Conservation (phyloP, 179 eudicot genomes). For the Spergularia azorica region DNA sequence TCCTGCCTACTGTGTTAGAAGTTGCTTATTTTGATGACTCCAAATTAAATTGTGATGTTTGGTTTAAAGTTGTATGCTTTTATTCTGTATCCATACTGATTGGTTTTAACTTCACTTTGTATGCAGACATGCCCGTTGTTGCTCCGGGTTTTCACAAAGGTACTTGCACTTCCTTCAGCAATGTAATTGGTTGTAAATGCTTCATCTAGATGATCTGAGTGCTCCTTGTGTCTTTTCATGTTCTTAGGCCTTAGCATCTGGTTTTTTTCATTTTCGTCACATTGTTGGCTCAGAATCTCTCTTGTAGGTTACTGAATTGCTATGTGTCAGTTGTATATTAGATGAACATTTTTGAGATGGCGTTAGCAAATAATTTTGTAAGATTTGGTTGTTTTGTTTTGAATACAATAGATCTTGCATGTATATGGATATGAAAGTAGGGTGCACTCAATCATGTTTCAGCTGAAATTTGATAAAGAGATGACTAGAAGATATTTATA, state of each 20-base stretch:
- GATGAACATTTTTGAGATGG: neutral
- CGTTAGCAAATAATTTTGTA: neutral
- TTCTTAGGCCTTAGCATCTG: too few species aligned
- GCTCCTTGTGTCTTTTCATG: neutral
- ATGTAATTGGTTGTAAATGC: neutral
- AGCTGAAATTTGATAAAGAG: neutral
- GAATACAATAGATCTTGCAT: too few species aligned
- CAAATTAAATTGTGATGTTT: too few species aligned
- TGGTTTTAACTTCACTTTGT: conserved; percentile 16
- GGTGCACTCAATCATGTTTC: neutral
- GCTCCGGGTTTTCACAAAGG: conserved; percentile 97
- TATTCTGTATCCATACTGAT: neutral
- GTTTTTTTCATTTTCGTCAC: too few species aligned
- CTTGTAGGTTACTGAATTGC: too few species aligned
- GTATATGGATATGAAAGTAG: too few species aligned
- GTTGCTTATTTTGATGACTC: too few species aligned
- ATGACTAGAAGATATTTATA: neutral
- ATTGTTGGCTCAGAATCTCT: too few species aligned
- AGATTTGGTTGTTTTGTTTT: neutral
- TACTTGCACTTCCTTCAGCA: conserved; percentile 25
- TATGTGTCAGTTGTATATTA: too few species aligned
- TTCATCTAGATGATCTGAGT: neutral
- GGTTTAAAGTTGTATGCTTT: neutral
- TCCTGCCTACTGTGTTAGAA: neutral
- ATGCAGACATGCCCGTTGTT: conserved; percentile 89